Percentiles rank a stretch among this genome's conserved stretches.
Conservation (phyloP, 306 rosid species). For the Prinsepia uniflora region DNA sequence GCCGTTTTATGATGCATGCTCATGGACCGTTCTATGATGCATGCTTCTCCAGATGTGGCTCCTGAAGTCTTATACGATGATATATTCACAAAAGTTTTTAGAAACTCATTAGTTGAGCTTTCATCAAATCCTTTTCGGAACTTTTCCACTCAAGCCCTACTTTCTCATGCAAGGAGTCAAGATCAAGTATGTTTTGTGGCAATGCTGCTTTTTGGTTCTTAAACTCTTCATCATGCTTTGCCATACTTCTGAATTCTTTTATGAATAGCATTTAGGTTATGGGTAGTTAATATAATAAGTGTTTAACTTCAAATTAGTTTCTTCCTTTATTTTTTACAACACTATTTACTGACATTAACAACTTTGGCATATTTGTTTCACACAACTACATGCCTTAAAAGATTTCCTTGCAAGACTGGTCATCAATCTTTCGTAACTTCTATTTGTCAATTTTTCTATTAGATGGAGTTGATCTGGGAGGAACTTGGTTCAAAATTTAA, state of each 20-base stretch:
- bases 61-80: slow-evolving; percentile 67
- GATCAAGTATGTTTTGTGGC: slow-evolving; percentile 49
- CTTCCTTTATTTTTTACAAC: background rate
- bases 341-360: background rate
- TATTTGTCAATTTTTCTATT: slow-evolving; percentile 23
- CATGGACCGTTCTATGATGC: slow-evolving; percentile 48
- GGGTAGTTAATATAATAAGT: slow-evolving; percentile 11
- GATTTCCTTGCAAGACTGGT: slow-evolving; percentile 5
- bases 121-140: slow-evolving; percentile 74
- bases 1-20: slow-evolving; percentile 67
- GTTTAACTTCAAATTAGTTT: slow-evolving; percentile 7
- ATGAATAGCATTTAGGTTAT: background rate
- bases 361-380: slow-evolving; percentile 21
- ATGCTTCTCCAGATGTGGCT: slow-evolving; percentile 91
- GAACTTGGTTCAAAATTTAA: slow-evolving; percentile 72
- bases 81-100: slow-evolving; percentile 58
- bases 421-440: background rate
- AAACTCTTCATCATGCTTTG: background rate
- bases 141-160: slow-evolving; percentile 83
- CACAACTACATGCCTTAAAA: background rate
- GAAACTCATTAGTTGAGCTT: slow-evolving; percentile 65
- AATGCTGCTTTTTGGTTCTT: background rate
- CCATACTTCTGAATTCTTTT: background rate
- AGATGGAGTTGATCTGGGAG: slow-evolving; percentile 83
- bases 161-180: slow-evolving; percentile 52